Base-by-base conservation (phyloP, 345 rosid species). In the Salix viminalis region DNA sequence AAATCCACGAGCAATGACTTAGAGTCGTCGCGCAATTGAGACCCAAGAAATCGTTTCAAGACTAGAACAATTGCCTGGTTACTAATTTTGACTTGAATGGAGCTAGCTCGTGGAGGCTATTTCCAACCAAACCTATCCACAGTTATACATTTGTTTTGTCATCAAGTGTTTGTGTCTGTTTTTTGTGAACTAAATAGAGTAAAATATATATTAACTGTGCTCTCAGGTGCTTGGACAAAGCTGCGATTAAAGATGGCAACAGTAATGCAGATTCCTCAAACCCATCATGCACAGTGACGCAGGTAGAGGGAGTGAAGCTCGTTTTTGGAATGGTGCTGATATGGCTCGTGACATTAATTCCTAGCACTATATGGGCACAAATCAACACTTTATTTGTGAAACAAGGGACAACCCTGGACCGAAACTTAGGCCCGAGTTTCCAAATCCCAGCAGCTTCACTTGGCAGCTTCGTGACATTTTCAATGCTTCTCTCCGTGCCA, bases 361-460 rank as follows among this genome's bases (percentile, higher is more conserved):
- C 98, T 37, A 90, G 92, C 83, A 92, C 89, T 52, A 79, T 92
- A 73, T 90, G 96, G 94, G 97, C 98, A 72, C 98, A 92, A 84
- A 88, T 94, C 83, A 94, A 94, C 83, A 94, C 98, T 24, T 78
- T 94, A 13, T 94, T 91, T 75, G 93, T 94, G 81, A 94, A 94
- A 80, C 98, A 94, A 79, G 98, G 98, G 65, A 92, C 94, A 39
- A 92, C 96, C 56, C 70, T 94, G 73, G 87, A 94, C 85, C 83
- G 98, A 6, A 76, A 56, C 46, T 54, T 94, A 6, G 93, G 92
- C 48, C 73, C 89, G 0, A 56, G 42, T 71, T 91, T 94, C 81
- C 88, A 89, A 58, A 88, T 94, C 69, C 98, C 97, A 0, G 94
- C 98, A 2, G 98, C 98, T 54, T 91, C 94, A 2, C 71, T 94